Percentiles rank a stretch among this genome's conserved stretches.
Conservation (phyloP, 1,139 yeast species). For the Geotrichum klebahnii region DNA sequence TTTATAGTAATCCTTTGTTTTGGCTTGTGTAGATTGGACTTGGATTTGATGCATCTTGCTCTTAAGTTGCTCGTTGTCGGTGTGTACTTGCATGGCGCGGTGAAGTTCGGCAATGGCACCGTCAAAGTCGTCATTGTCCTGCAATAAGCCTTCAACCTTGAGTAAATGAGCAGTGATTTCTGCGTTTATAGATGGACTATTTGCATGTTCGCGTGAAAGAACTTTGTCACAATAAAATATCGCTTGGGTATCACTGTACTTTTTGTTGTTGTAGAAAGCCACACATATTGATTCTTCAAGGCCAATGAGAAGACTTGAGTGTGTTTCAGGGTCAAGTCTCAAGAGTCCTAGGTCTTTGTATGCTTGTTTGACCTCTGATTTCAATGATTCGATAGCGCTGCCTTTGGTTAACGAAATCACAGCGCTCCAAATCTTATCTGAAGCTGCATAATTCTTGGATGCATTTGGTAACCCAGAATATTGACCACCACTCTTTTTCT, state of each 20-base stretch:
- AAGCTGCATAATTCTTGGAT: conserved; percentile 1
- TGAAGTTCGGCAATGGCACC: conserved; percentile 45
- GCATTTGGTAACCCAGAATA: conserved; percentile 1
- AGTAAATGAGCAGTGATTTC: conserved; percentile 34
- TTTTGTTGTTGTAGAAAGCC: conserved; percentile 41
- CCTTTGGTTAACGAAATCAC: conserved; percentile 17
- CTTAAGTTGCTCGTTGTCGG: conserved; percentile 45
- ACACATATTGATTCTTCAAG: conserved; percentile 50
- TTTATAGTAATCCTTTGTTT: conserved; percentile 75
- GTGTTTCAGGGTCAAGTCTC: conserved; percentile 5
- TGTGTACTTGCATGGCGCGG: conserved; percentile 45
- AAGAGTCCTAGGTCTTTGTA: conserved; percentile 11
- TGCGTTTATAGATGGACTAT: conserved; percentile 1
- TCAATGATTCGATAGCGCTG: neutral
- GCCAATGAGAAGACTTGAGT: conserved; percentile 32
- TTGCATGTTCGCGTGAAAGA: conserved; percentile 27
- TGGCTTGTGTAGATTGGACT: conserved; percentile 50
- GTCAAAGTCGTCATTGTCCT: conserved; percentile 41
- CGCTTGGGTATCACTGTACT: conserved; percentile 34
- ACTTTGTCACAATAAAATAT: conserved; percentile 41
- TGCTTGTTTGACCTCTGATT: conserved; percentile 1
- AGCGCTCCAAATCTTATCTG: conserved; percentile 17
- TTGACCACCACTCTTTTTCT: conserved; percentile 28
- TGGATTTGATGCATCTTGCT: conserved; percentile 53
- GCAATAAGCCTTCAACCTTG: conserved; percentile 45